Base-by-base conservation (phyloP, 352 stramenopile genomes). In the Peronosclerospora sorghi region DNA sequence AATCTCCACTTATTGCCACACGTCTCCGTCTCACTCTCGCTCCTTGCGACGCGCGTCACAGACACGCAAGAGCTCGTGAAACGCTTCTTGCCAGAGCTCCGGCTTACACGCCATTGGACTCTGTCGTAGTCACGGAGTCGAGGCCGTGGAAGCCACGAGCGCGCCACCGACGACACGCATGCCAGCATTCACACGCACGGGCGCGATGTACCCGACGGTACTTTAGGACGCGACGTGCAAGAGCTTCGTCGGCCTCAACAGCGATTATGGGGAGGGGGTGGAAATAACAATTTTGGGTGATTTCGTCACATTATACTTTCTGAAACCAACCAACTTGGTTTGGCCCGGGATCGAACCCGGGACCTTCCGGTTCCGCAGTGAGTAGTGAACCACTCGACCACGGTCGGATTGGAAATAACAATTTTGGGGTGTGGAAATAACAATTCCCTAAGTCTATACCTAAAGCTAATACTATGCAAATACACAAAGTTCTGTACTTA, bases 101-200 rank as follows among this genome's bases (percentile, higher is more conserved):
- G 73, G 73, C 40, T 89, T 73, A 4, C 72, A 59, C 29, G 49
- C 49, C 32, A 68, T 48, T 8, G 50, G 45, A 2, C 44, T 29
- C 4, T 46, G 60, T 5, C 38, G 56, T 17, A 41, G 48, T 23
- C 39, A 26, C 1, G 52, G 32, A n/a, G 45, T 47, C 19, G 65
- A 48, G n/a, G n/a, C n/a, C n/a, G n/a, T n/a, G 0, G 65, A 58
- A 8, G 75, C 62, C 13, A 85, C 70, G 5, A 94, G 46, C 6
- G 87, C 78, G 8, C 86, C 86, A 21, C 89, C 81, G 6, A 96
- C 83, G 5, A 96, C 78, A 4, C 86, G 80, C 86, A 96, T 96
- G 1, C 86, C 86, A 6, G 86, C 74, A 4, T 77, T 80, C 13
- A 70, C 85, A 32, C 84, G 82, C 15, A 95, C 73, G 15, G 70